Conservation (phyloP, 2,329 filamentous ascomycete species). For the Phaeomoniella chlamydospora region DNA sequence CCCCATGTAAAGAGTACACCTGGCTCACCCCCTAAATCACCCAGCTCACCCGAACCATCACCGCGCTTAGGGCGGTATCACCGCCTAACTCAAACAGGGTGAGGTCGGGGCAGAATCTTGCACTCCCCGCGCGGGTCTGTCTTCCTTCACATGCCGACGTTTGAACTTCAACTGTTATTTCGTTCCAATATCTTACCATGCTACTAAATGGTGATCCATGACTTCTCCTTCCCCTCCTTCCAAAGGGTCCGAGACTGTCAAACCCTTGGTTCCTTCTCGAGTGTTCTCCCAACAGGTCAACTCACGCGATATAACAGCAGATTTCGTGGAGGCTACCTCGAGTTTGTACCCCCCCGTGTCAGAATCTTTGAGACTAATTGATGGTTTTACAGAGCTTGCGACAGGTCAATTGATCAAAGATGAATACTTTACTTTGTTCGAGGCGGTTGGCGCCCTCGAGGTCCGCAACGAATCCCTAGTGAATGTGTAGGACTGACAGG, state of each 20-base stretch:
- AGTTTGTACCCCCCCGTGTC: constrained; percentile 22
- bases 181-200: too few relatives aligned
- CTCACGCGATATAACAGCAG: constrained; percentile 38
- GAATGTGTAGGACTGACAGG: background rate
- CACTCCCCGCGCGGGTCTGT: too few relatives aligned
- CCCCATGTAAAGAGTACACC: too few relatives aligned
- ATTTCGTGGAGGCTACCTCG: constrained; percentile 36
- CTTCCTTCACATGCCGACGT: too few relatives aligned
- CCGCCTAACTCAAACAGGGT: too few relatives aligned
- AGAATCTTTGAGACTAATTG: constrained; percentile 1
- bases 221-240: background rate
- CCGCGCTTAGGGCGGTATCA: too few relatives aligned
- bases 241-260: background rate
- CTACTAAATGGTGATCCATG: too few relatives aligned
- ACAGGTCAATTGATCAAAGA: constrained; percentile 84
- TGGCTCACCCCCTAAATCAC: too few relatives aligned
- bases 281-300: constrained; percentile 20
- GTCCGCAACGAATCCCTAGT: constrained; percentile 15
- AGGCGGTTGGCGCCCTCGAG: constrained; percentile 68
- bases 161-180: too few relatives aligned
- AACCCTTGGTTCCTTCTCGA: constrained; percentile 14
- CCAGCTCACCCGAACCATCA: too few relatives aligned
- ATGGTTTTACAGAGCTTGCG: constrained; percentile 44
- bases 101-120: too few relatives aligned
- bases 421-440: constrained; percentile 85